A percentile compares a stretch with the other conserved stretches of the same genome.
Conservation (phyloP, 805 yeast genomes). For the Hanseniaspora meyeri region DNA sequence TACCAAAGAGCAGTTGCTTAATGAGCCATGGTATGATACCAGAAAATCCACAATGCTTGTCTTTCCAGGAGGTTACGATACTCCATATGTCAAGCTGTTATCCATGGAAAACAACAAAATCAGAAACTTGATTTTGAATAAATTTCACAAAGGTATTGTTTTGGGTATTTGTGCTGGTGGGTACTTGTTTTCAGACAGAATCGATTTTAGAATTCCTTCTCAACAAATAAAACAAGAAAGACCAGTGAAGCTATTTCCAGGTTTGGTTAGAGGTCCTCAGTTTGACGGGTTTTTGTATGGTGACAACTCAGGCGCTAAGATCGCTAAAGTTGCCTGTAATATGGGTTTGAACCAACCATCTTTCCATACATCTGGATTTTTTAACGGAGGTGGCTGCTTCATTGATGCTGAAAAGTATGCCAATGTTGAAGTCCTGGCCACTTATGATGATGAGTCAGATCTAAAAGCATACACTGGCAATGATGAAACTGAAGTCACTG, state of each 20-base stretch:
- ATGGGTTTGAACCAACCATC: slow-evolving; percentile 19
- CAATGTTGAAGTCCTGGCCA: slow-evolving; percentile 62
- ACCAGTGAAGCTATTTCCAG: slow-evolving; percentile 64
- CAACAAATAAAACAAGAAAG: slow-evolving; percentile 71
- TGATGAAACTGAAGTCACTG: slow-evolving; percentile 12
- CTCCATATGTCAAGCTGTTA: slow-evolving; percentile 70
- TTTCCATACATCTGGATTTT: slow-evolving; percentile 33
- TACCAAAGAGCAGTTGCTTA: slow-evolving; percentile 44
- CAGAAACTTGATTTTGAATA: slow-evolving; percentile 49
- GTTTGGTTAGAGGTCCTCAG: slow-evolving; percentile 70
- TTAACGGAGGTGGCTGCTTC: slow-evolving; percentile 86
- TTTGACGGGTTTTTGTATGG: slow-evolving; percentile 70
- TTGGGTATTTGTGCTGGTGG: slow-evolving; percentile 95
- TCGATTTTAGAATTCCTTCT: slow-evolving; percentile 76
- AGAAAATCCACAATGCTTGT: slow-evolving; percentile 66
- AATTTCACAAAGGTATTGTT: slow-evolving; percentile 57
- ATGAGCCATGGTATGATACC: slow-evolving; percentile 70
- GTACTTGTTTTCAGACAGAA: slow-evolving; percentile 60
- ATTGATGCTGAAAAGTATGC: slow-evolving; percentile 53
- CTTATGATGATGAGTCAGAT: slow-evolving; percentile 37
- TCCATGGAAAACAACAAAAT: slow-evolving; percentile 34
- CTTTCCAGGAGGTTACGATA: slow-evolving; percentile 94
- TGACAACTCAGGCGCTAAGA: slow-evolving; percentile 62
- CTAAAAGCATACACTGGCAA: slow-evolving; percentile 28
- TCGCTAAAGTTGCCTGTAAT: slow-evolving; percentile 32